These are phyloP conservation scores for Phytophthora melonis DNA, from an alignment of 352 stramenopile genomes.

Conservation along the genomic window DNA sequence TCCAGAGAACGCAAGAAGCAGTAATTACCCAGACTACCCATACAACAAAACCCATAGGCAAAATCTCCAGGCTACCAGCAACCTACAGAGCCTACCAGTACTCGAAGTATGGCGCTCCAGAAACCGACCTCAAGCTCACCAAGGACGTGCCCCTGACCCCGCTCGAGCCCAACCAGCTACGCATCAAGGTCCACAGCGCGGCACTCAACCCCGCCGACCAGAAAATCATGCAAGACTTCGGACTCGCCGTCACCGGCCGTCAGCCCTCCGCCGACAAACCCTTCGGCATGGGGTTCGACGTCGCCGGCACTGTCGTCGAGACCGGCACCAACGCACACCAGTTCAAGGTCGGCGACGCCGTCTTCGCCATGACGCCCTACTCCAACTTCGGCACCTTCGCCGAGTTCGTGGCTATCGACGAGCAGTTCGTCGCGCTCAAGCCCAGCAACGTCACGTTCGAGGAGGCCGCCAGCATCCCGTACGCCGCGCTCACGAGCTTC, in stretches of 20 bases:
- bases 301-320: slow-evolving; percentile 66
- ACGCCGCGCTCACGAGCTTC: slow-evolving; percentile 65
- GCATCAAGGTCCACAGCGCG: slow-evolving; percentile 67
- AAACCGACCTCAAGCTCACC: slow-evolving; percentile 22
- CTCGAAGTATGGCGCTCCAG: slow-evolving; percentile 45
- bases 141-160: slow-evolving; percentile 19
- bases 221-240: slow-evolving; percentile 56
- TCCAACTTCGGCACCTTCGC: slow-evolving; percentile 57
- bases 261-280: slow-evolving; percentile 40
- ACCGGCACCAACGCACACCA: slow-evolving; percentile 52
- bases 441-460: slow-evolving; percentile 59
- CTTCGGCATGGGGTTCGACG: slow-evolving; percentile 69
- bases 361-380: slow-evolving; percentile 65
- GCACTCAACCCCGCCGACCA: slow-evolving; percentile 79
- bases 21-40: background rate
- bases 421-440: slow-evolving; percentile 57
- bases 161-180: slow-evolving; percentile 44
- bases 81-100: slow-evolving; percentile 40
- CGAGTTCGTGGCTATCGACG: slow-evolving; percentile 55
- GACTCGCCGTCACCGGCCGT: slow-evolving; percentile 41
- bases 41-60: background rate
- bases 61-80: background rate
- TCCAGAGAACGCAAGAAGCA: slow-evolving; percentile 4
- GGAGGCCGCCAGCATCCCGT: slow-evolving; percentile 61
- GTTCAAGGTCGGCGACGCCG: slow-evolving; percentile 65